A percentile compares a stretch with the other conserved stretches of the same genome.
These are phyloP conservation scores for Phytophthora ramorum DNA, from an alignment of 352 stramenopile genomes.

Conservation along the genomic window DNA sequence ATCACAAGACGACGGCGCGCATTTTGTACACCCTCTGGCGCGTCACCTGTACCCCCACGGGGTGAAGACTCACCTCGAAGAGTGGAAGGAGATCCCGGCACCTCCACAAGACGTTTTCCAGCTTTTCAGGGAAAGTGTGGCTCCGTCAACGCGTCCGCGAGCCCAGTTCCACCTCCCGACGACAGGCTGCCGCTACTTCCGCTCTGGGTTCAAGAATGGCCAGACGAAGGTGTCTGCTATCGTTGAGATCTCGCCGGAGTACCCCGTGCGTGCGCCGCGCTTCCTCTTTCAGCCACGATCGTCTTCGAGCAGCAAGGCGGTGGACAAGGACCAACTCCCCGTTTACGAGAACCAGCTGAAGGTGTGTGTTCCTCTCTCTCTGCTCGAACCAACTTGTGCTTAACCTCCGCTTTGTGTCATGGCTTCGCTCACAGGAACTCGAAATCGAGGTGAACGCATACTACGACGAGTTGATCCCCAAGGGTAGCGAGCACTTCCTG, in stretches of 20 bases:
- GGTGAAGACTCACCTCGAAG: conserved; percentile 56
- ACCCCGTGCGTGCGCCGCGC: conserved; percentile 64
- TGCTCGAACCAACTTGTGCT: background rate
- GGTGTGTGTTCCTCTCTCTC: conserved; percentile 37
- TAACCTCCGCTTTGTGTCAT: conserved; percentile 8
- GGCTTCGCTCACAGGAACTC: conserved; percentile 52
- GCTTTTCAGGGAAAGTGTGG: conserved; percentile 42
- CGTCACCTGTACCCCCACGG: conserved; percentile 50
- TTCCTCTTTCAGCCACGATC: conserved; percentile 66
- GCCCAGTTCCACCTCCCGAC: conserved; percentile 36
- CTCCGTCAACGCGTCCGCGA: conserved; percentile 15
- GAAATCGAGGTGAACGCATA: conserved; percentile 82
- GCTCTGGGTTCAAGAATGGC: conserved; percentile 54
- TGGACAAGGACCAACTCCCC: conserved; percentile 42
- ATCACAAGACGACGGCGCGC: conserved; percentile 9
- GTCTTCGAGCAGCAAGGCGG: conserved; percentile 27
- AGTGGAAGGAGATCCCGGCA: conserved; percentile 56
- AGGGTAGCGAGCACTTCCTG: conserved; percentile 52
- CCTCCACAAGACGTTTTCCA: conserved; percentile 51
- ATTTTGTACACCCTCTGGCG: conserved; percentile 46
- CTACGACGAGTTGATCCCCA: conserved; percentile 65
- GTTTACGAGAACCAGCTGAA: conserved; percentile 72
- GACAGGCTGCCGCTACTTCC: conserved; percentile 61
- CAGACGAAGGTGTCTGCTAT: conserved; percentile 49
- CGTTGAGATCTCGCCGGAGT: conserved; percentile 72